Percentiles rank a stretch among this genome's conserved stretches.
Evolutionary conservation across 306 rosid genomes (phyloP).

Genomic region (Corylus heterophylla): DNA sequence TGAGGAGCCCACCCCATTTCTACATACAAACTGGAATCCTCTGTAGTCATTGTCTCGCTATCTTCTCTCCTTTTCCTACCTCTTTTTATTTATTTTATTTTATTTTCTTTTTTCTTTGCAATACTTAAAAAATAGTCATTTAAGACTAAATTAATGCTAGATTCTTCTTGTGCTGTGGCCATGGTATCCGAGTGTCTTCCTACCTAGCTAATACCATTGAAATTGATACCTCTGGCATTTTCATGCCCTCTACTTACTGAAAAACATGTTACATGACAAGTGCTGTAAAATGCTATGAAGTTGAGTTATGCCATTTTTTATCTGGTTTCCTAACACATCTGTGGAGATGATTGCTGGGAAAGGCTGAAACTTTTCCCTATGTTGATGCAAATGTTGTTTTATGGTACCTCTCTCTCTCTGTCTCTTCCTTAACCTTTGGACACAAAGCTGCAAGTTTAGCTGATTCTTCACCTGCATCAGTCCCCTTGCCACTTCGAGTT

Average conservation of each 20-base stretch:
- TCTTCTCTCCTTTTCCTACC: neutral
- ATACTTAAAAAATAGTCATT: neutral
- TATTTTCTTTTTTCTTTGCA: neutral
- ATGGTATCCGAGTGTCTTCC: neutral
- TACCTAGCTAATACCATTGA: neutral
- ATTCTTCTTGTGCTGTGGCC: neutral
- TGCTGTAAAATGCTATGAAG: neutral
- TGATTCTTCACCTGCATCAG: slow-evolving; percentile 86
- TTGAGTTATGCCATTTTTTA: neutral
- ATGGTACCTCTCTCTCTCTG: slow-evolving; percentile 1
- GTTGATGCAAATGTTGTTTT: neutral
- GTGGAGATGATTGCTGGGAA: neutral
- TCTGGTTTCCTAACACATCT: neutral
- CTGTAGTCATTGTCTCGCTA: too few relatives aligned
- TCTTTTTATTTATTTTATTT: too few relatives aligned
- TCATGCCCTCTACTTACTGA: neutral
- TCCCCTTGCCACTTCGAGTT: slow-evolving; percentile 82
- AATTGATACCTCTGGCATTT: neutral
- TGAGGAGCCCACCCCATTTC: too few relatives aligned
- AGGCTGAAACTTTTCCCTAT: neutral
- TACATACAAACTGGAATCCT: too few relatives aligned
- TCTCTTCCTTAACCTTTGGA: slow-evolving; percentile 54
- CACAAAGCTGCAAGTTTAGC: slow-evolving; percentile 89
- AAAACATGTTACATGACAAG: neutral
- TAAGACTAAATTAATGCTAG: neutral